Evolutionary conservation across 345 rosid species (phyloP), one percentile per base, ranked within the genome.

Genomic region (Boechera divaricarpa): DNA sequence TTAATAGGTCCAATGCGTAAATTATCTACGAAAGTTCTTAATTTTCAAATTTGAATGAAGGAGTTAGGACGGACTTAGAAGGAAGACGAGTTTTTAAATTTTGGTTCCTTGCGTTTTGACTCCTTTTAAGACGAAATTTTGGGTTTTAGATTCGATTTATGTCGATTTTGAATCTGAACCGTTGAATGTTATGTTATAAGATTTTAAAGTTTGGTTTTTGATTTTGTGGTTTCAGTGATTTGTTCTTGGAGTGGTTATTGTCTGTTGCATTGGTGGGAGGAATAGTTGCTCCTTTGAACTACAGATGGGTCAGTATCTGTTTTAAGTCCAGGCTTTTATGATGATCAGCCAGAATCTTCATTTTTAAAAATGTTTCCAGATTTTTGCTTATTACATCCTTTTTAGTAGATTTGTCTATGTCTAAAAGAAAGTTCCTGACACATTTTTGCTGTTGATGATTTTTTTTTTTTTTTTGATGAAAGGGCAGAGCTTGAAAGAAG

Each of bases 181-280:
- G 3, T 47, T 35, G 58, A 61, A 10, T 39, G 12, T 44, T 44
- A 44, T 44, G 49, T 3, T 41, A 3, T 3, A 39, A 39, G 6
- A 10, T 4, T 44, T 44, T 13, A 6, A 38, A 39, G 49, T 10
- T 55, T 45, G 5, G 18, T 49, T 4, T 13, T 33, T 4, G 13
- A 18, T 6, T 28, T 1, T 28, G 28, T 69, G 59, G 24, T 64
- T 77, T 55, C 83, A 91, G 97, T 80, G 96, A 90, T 67, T 76
- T 69, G 73, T 89, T 91, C 65, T 82, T 91, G 87, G 89, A 87
- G 83, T 91, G 91, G 94, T 64, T 91, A 75, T 81, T 91, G 36
- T 96, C 94, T 13, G 84, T 94, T 80, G 87, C 98, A 54, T 90
- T 79, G 66, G 79, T 87, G 39, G 94, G 97, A 62, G 93, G 96